phyloP scores from a whole-genome alignment of 495 filamentous ascomycete species.

The Rostrohypoxylon terebratum region DNA sequence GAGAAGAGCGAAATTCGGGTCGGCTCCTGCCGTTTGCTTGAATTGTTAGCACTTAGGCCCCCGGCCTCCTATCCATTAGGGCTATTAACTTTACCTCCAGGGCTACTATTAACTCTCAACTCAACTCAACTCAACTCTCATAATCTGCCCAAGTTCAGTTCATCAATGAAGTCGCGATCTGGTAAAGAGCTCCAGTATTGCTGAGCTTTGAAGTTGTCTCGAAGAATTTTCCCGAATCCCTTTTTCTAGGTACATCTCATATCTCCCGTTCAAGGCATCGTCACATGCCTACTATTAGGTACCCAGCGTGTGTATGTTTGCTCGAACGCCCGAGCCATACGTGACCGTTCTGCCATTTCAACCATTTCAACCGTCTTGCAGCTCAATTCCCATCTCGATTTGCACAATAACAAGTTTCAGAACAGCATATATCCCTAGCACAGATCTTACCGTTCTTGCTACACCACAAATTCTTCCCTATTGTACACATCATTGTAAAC shows the following conservation, averaged over 20 bases:
- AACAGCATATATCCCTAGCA: background rate
- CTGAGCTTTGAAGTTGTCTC: background rate
- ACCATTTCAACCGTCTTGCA: background rate
- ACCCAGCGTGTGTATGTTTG: background rate
- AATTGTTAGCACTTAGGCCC: background rate
- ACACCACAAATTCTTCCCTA: too few species aligned
- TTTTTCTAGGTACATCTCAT: slow-evolving; percentile 5
- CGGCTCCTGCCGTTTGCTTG: background rate
- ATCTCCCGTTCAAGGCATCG: slow-evolving; percentile 24
- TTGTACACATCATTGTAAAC: too few species aligned
- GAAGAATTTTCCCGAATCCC: slow-evolving; percentile 12
- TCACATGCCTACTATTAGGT: background rate
- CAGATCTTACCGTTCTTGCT: background rate
- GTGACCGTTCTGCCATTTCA: too few species aligned
- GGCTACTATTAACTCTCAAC: background rate
- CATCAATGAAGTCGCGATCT: background rate
- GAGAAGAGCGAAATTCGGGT: background rate
- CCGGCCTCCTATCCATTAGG: too few species aligned
- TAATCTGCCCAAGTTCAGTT: background rate
- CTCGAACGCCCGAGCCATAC: background rate
- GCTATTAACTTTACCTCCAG: too few species aligned
- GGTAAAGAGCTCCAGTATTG: too few species aligned
- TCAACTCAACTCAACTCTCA: too few species aligned
- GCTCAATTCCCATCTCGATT: background rate
- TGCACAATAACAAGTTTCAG: slow-evolving; percentile 14